Evolutionary conservation across 2,329 filamentous ascomycete species (phyloP), one percentile per base, ranked within the genome.

Genomic region (Alternaria tenuissima): DNA sequence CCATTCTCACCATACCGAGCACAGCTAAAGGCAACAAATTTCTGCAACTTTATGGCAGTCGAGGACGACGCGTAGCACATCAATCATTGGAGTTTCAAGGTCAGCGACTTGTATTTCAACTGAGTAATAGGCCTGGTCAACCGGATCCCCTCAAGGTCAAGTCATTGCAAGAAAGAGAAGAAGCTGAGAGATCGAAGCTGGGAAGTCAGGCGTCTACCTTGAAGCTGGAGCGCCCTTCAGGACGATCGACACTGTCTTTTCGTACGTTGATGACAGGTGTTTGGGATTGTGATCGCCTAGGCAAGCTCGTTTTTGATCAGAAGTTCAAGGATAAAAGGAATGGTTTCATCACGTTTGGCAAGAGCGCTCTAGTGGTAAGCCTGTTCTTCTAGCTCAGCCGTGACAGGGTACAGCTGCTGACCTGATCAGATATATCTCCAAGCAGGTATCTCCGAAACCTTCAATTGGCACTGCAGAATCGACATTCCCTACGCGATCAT

Each of bases 1-100:
- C 81, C 0, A 78, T 74, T 12, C 63, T 87, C 41, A 85, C 84
- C 0, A 79, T 87, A 22, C 77, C 82, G 1, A 74, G 79, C 55
- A 22, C 48, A 2, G 52, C 63, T 1, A 79, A 82, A 20, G 84
- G 76, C 0, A 59, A 77, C n/a, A 63, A 43, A 2, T 87, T 87
- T 65, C 71, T 87, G 6, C 52, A 64, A 5, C 56, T 61, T 6
- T 75, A 79, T 59, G 78, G 79, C 30, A 62, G 34, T 34, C 57
- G 18, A 26, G 66, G 49, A 52, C 65, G 16, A 62, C 62, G 30
- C 30, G 32, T 16, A 41, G 66, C 36, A 30, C 43, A 49, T 22
- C 42, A 7, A 14, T 62, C 20, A 28, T 51, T 70, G 18, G 16
- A 56, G 32, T 63, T 69, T 22, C 51, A 59, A 4, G 56, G 52